Evolutionary conservation across 2,329 filamentous ascomycete species (phyloP).

Genomic region (Ascochyta pisi): DNA sequence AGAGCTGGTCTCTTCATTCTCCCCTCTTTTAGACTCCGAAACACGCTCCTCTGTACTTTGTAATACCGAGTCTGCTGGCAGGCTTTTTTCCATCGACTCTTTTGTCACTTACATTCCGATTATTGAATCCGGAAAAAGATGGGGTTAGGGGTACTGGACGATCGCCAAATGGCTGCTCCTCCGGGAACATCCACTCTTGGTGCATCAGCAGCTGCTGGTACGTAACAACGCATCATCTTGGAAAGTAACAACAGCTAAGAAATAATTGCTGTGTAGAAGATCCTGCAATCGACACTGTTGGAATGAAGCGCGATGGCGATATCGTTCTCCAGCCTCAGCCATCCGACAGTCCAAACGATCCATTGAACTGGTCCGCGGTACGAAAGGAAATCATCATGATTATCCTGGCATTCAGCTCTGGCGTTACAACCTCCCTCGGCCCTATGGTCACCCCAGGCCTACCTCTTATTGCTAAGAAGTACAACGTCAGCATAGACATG

Average conservation of each 20-base stretch:
- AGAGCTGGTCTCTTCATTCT: constrained; percentile 2
- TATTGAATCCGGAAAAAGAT: constrained; percentile 21
- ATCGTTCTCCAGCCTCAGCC: constrained; percentile 91
- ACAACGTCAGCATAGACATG: constrained; percentile 48
- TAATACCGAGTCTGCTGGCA: constrained; percentile 34
- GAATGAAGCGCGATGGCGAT: constrained; percentile 58
- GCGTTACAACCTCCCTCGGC: constrained; percentile 46
- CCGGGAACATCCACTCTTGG: constrained; percentile 40
- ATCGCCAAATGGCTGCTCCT: constrained; percentile 38
- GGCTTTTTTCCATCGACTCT: constrained; percentile 14
- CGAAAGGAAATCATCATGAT: constrained; percentile 45
- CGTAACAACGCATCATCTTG: not conserved
- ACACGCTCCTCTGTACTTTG: not conserved
- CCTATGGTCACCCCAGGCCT: constrained; percentile 53
- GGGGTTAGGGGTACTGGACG: constrained; percentile 43
- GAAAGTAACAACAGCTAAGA: not conserved
- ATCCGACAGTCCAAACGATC: constrained; percentile 89
- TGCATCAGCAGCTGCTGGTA: not conserved
- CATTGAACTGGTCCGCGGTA: constrained; percentile 58
- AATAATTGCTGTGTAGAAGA: constrained; percentile 15
- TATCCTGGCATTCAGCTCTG: constrained; percentile 44
- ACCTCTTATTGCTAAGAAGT: constrained; percentile 43
- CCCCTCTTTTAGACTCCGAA: not conserved
- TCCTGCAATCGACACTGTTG: constrained; percentile 21
- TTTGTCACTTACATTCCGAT: not conserved